Conservation (phyloP, 805 yeast genomes). For the Ogataea pilisensis region DNA sequence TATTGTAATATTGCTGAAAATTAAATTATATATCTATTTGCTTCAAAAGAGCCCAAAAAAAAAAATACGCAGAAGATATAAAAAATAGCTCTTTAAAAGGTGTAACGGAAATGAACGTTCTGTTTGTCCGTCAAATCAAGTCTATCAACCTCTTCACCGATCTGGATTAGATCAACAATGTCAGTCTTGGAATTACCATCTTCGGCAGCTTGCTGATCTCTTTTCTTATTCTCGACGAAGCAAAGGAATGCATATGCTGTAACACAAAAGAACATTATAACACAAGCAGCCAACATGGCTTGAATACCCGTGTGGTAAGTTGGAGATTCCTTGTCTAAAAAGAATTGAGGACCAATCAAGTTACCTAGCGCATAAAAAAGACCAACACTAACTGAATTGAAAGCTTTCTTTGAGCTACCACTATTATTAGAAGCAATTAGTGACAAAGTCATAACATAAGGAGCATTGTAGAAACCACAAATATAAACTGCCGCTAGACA, state of each 20-base stretch:
- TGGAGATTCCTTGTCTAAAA: conserved; percentile 48
- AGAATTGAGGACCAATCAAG: conserved; percentile 61
- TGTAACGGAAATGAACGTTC: conserved; percentile 54
- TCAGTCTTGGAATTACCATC: conserved; percentile 3
- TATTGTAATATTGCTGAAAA: no score
- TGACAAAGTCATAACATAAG: conserved; percentile 21
- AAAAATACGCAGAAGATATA: no score
- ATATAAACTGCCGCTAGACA: conserved; percentile 23
- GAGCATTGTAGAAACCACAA: conserved; percentile 19
- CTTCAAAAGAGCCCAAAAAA: neutral
- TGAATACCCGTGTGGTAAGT: conserved; percentile 55
- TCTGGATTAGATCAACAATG: conserved; percentile 11
- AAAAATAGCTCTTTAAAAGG: no score
- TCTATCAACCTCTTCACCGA: conserved; percentile 18
- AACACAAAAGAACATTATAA: conserved; percentile 19
- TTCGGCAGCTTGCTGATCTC: conserved; percentile 38
- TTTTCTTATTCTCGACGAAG: conserved; percentile 41
- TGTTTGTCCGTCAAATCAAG: conserved; percentile 55
- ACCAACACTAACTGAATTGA: conserved; percentile 30
- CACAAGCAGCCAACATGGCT: conserved; percentile 30
- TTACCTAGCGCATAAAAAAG: conserved; percentile 56
- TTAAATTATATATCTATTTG: no score
- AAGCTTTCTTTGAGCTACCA: conserved; percentile 61
- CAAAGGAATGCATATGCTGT: conserved; percentile 16
- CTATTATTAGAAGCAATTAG: conserved; percentile 42